Conservation (phyloP, 257 asterid species). For the Plantago major region DNA sequence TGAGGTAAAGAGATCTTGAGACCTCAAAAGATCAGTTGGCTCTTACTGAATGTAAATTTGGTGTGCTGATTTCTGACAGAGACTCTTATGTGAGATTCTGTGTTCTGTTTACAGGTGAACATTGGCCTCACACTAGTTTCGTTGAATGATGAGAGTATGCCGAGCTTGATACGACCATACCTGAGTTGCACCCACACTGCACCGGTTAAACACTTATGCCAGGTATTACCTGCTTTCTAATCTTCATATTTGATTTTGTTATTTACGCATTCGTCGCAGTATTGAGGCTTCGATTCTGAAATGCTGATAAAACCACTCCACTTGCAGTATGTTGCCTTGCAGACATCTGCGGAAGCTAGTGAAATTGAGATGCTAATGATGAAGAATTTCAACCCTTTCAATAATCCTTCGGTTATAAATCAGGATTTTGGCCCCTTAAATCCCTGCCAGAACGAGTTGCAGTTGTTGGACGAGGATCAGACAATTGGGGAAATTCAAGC, state of each 20-base stretch:
- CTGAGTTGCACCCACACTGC: slow-evolving; percentile 63
- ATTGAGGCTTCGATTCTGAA: too few relatives aligned
- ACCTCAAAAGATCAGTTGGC: slow-evolving; percentile 7
- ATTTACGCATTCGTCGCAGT: not conserved
- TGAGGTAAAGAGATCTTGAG: not conserved
- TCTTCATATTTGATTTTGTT: slow-evolving; percentile 15
- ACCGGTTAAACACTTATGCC: slow-evolving; percentile 68
- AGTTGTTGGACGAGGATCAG: slow-evolving; percentile 54
- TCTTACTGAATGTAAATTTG: slow-evolving; percentile 12
- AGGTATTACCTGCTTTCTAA: slow-evolving; percentile 35
- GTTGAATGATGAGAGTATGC: slow-evolving; percentile 54
- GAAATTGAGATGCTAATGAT: slow-evolving; percentile 65
- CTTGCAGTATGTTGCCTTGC: slow-evolving; percentile 83
- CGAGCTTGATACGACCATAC: slow-evolving; percentile 77
- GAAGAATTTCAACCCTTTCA: slow-evolving; percentile 35
- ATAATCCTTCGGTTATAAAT: slow-evolving; percentile 29
- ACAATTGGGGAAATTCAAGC: slow-evolving; percentile 69
- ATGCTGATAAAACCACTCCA: slow-evolving; percentile 5
- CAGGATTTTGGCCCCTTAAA: slow-evolving; percentile 27
- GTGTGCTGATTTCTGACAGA: slow-evolving; percentile 11
- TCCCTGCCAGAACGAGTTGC: slow-evolving; percentile 39
- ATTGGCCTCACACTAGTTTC: slow-evolving; percentile 59
- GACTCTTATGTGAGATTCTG: slow-evolving; percentile 6
- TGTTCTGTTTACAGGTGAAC: slow-evolving; percentile 55
- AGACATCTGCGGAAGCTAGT: slow-evolving; percentile 61